These are phyloP conservation scores for Populus tomentosa DNA, from an alignment of 441 rosid genomes.

Conservation along the genomic window DNA sequence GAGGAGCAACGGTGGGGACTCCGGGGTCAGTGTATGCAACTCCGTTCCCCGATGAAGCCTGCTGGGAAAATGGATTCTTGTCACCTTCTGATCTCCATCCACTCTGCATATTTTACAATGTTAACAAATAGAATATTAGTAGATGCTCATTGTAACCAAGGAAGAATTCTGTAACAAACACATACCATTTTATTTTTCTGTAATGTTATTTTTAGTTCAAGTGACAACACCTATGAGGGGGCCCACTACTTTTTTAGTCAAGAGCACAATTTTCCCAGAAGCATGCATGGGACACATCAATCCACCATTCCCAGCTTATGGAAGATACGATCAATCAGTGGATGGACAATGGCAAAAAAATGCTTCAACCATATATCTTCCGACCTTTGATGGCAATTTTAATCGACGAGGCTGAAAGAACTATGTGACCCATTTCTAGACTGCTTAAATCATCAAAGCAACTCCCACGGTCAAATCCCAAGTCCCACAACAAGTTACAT, in stretches of 20 bases:
- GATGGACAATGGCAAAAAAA: neutral
- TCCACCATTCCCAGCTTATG: neutral
- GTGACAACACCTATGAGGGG: neutral
- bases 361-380: neutral
- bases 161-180: neutral
- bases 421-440: neutral
- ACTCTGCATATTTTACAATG: constrained; percentile 46
- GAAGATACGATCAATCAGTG: neutral
- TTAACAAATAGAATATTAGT: neutral
- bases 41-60: constrained; percentile 31
- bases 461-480: neutral
- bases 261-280: neutral
- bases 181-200: neutral
- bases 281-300: neutral
- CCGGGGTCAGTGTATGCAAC: constrained; percentile 25
- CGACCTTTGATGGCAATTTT: neutral
- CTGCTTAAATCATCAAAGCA: neutral
- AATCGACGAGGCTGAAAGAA: neutral
- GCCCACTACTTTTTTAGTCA: neutral
- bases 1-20: constrained; percentile 9
- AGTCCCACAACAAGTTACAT: neutral
- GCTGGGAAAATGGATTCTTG: constrained; percentile 74
- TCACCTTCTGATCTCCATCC: constrained; percentile 57
- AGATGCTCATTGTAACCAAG: neutral
- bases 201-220: too few species aligned